Evolutionary conservation across 2,329 filamentous ascomycete genomes (phyloP).

Genomic region (Hypoxylon rubiginosum): DNA sequence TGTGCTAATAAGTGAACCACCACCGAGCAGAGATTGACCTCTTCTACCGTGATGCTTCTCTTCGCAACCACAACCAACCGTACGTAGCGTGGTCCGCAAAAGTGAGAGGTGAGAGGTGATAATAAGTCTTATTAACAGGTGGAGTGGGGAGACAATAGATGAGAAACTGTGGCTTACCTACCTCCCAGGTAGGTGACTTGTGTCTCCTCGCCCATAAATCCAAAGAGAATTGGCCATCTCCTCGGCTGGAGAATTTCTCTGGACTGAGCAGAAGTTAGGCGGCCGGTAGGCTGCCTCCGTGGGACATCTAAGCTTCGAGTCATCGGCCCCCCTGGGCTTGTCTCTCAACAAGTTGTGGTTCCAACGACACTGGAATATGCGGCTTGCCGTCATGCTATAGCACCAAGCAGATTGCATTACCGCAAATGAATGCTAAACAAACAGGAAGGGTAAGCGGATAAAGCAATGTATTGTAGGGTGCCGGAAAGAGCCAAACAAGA

Average conservation of each 20-base stretch:
- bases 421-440: constrained; percentile 49
- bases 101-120: constrained; percentile 32
- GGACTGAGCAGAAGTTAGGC: constrained; percentile 26
- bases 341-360: constrained; percentile 50
- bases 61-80: constrained; percentile 20
- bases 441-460: constrained; percentile 51
- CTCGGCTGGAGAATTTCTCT: constrained; percentile 12
- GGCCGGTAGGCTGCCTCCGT: constrained; percentile 38
- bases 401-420: constrained; percentile 47
- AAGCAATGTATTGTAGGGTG: constrained; percentile 33
- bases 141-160: constrained; percentile 29
- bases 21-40: constrained; percentile 30
- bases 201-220: constrained; percentile 3
- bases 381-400: constrained; percentile 52
- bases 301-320: constrained; percentile 56
- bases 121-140: constrained; percentile 22
- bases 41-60: constrained; percentile 23
- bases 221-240: neutral
- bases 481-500: constrained; percentile 38
- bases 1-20: constrained; percentile 14
- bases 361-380: constrained; percentile 55
- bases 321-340: constrained; percentile 51
- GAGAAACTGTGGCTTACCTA: constrained; percentile 24
- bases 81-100: constrained; percentile 28
- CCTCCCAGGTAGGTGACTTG: constrained; percentile 12